Conservation (phyloP, 2,329 filamentous ascomycete species). For the Xylaria digitata region DNA sequence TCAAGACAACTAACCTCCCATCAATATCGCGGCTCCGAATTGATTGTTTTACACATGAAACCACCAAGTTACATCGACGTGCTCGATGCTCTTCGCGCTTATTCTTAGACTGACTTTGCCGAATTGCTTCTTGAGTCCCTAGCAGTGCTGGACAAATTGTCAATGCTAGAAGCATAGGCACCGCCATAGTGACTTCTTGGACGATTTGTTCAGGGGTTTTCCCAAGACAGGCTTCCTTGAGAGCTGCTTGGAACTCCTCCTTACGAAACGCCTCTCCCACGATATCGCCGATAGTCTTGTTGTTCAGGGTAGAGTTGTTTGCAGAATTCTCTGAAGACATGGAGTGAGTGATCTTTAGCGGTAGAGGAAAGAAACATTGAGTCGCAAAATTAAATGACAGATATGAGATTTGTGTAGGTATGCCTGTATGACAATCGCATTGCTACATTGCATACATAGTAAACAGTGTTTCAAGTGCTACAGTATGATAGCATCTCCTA, state of each 20-base stretch:
- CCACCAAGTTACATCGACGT: conserved; percentile 60
- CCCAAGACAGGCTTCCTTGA: conserved; percentile 38
- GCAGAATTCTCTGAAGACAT: conserved; percentile 21
- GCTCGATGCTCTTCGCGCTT: conserved; percentile 62
- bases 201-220: conserved; percentile 42
- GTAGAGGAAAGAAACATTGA: neutral
- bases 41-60: conserved; percentile 58
- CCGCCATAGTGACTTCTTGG: conserved; percentile 52
- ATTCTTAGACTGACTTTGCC: conserved; percentile 61
- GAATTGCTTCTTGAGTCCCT: conserved; percentile 61
- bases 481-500: neutral
- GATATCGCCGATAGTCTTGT: conserved; percentile 26
- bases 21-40: conserved; percentile 57
- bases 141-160: conserved; percentile 58
- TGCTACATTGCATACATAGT: conserved; percentile 3
- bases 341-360: neutral
- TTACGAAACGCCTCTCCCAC: conserved; percentile 14
- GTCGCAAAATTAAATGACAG: neutral
- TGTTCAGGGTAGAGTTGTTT: neutral
- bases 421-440: conserved; percentile 2
- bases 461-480: conserved; percentile 23
- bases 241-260: conserved; percentile 23
- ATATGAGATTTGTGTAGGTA: neutral
- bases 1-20: conserved; percentile 57
- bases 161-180: conserved; percentile 56